Evolutionary conservation across 163 green algal genomes (phyloP).

Genomic region (Smithsoniella earleae): DNA sequence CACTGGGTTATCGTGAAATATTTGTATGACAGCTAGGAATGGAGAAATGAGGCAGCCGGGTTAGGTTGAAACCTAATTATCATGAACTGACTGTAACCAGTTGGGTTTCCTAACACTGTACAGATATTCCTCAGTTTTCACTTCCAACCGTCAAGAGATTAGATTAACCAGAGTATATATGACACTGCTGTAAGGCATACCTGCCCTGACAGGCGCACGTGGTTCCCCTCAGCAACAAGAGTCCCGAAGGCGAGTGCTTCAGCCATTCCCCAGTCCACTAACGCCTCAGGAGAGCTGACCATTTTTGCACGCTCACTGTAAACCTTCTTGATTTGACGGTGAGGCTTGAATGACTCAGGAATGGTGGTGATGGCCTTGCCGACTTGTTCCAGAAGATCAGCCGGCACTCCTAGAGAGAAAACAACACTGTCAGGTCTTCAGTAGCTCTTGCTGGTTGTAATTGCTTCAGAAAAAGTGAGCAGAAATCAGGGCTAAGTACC

Average conservation of each 20-base stretch:
- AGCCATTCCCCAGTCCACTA: conserved; percentile 86
- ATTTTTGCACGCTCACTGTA: conserved; percentile 75
- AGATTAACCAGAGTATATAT: too few relatives aligned
- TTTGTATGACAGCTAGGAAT: too few relatives aligned
- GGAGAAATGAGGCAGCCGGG: too few relatives aligned
- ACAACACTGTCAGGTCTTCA: too few relatives aligned
- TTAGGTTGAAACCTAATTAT: too few relatives aligned
- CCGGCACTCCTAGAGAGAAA: conserved; percentile 49
- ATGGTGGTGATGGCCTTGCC: conserved; percentile 70
- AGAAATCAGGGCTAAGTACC: conserved; percentile 40
- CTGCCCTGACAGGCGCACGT: conserved; percentile 87
- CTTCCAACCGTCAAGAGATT: too few relatives aligned
- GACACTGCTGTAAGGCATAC: not conserved
- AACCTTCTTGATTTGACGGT: conserved; percentile 84
- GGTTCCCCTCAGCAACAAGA: conserved; percentile 91
- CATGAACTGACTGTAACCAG: too few relatives aligned
- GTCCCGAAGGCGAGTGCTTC: conserved; percentile 95
- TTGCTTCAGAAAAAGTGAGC: too few relatives aligned
- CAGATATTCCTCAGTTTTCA: too few relatives aligned
- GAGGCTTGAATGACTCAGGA: conserved; percentile 70
- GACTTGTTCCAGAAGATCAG: conserved; percentile 61
- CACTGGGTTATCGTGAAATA: too few relatives aligned
- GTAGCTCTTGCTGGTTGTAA: too few relatives aligned
- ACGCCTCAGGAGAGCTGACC: conserved; percentile 48
- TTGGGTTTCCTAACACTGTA: too few relatives aligned